Evolutionary conservation across 192 early-diverging fungal species (phyloP).

Genomic region (Podila verticillata): DNA sequence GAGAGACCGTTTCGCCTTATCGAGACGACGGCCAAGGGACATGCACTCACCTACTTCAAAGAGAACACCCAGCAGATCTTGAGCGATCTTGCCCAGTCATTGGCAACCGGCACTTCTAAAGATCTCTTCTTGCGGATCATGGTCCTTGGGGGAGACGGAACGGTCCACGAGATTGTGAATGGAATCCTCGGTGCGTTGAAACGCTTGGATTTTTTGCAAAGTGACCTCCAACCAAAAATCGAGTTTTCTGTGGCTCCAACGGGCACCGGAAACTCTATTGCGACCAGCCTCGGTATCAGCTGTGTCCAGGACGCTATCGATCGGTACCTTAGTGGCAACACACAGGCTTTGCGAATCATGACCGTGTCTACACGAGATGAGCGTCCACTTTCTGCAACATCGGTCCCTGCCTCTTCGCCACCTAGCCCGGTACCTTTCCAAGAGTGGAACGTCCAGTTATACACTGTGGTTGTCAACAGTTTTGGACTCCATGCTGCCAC

Average conservation of each 20-base stretch:
- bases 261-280: slow-evolving; percentile 61
- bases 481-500: slow-evolving; percentile 64
- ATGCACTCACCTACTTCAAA: slow-evolving; percentile 22
- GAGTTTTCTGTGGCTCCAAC: slow-evolving; percentile 52
- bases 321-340: slow-evolving; percentile 32
- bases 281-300: slow-evolving; percentile 48
- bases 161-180: slow-evolving; percentile 59
- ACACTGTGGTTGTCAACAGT: slow-evolving; percentile 55
- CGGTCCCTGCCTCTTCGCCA: not conserved
- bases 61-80: slow-evolving; percentile 19
- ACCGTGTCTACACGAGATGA: slow-evolving; percentile 38
- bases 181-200: slow-evolving; percentile 44
- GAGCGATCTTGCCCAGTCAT: slow-evolving; percentile 15
- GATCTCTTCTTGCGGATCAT: slow-evolving; percentile 25
- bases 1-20: slow-evolving; percentile 15
- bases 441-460: slow-evolving; percentile 32
- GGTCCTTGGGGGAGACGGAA: slow-evolving; percentile 61
- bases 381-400: not conserved
- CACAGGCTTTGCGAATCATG: slow-evolving; percentile 36
- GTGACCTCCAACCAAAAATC: slow-evolving; percentile 5
- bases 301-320: slow-evolving; percentile 44
- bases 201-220: not conserved
- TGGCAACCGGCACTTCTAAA: not conserved
- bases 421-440: not conserved
- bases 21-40: slow-evolving; percentile 12